These are phyloP conservation scores for Hemileccinum impolitum DNA, from an alignment of 768 basidiomycete genomes.

Conservation along the genomic window DNA sequence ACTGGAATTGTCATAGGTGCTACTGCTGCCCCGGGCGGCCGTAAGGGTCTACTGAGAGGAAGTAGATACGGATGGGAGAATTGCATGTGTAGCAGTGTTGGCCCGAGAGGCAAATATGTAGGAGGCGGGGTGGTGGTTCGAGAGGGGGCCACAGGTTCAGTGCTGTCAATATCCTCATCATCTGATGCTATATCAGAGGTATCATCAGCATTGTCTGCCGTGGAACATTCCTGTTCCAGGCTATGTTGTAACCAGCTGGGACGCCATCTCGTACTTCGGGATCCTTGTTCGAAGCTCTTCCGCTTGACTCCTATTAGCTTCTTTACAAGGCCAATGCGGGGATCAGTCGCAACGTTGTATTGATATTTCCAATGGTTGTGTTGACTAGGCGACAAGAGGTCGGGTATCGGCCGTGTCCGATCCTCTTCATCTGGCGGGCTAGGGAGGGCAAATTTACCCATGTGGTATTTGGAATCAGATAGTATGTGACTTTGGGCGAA, in stretches of 20 bases:
- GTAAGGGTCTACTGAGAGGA: conserved; percentile 57
- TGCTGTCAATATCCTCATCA: conserved; percentile 36
- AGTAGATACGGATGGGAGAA: conserved; percentile 65
- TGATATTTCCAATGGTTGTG: conserved; percentile 44
- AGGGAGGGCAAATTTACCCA: conserved; percentile 71
- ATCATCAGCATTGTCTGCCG: conserved; percentile 35
- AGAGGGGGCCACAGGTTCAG: conserved; percentile 30
- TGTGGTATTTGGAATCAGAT: conserved; percentile 69
- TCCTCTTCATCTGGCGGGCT: conserved; percentile 58
- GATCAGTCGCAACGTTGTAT: conserved; percentile 67
- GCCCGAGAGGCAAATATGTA: conserved; percentile 66
- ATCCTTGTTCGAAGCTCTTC: conserved; percentile 44
- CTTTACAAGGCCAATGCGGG: conserved; percentile 62
- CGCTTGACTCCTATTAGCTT: conserved; percentile 71
- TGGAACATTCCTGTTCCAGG: conserved; percentile 42
- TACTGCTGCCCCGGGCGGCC: conserved; percentile 53
- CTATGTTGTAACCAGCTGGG: conserved; percentile 45
- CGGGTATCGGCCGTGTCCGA: conserved; percentile 26
- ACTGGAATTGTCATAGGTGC: conserved; percentile 43
- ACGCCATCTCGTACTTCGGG: conserved; percentile 33
- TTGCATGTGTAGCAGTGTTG: conserved; percentile 60
- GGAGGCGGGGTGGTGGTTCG: conserved; percentile 71
- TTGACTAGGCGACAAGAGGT: conserved; percentile 13
- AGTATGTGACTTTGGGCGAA: conserved; percentile 61
- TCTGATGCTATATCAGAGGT: conserved; percentile 40